Evolutionary conservation across 805 yeast species (phyloP), one percentile per base, ranked within the genome.

Genomic region (Sugiyamaella americana): DNA sequence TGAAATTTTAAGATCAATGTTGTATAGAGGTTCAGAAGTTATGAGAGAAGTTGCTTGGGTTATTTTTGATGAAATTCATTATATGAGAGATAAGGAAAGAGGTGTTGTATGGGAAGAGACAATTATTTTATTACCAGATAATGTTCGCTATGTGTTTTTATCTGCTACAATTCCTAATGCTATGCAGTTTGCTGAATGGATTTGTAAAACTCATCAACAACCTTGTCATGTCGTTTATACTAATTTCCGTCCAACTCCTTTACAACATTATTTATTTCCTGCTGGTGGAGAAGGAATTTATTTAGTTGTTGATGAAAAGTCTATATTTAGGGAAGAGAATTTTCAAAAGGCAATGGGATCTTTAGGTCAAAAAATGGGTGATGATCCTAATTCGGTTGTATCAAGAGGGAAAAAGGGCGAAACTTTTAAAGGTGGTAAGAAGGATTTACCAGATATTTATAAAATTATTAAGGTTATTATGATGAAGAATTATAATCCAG

Each of bases 101-200:
- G 99, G 99, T 65, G 99, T 93, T 44, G 98, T 93, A 30, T 93
- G 99, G 99, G 99, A 93, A 69, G 99, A 93, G 67, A 91, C 98
- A 13, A 91, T 93, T 54, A 93, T 93, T 49, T 71, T 93, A 62
- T 73, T 93, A 37, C 99, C 99, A 3, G 97, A 94, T 58, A 89
- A 89, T 71, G 97, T 93, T 16, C 91, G 85, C 55, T 87, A 89
- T 60, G 96, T 91, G 2, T 86, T 91, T 59, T 69, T 91, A 53
- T 88, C 97, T 11, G 98, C 98, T 41, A 91, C 98, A 1, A 91
- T 91, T 56, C 98, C 98, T 21, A 91, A 91, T 63, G 96, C 98
- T 1, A 84, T 87, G 89, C 96, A 91, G 63, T 91, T 91, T 71
- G 97, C 98, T 8, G 96, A 91, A 66, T 93, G 99, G 99, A 87